Evolutionary conservation across 2,329 filamentous ascomycete species (phyloP), one percentile per base, ranked within the genome.

Genomic region (Sclerotinia spermophila): DNA sequence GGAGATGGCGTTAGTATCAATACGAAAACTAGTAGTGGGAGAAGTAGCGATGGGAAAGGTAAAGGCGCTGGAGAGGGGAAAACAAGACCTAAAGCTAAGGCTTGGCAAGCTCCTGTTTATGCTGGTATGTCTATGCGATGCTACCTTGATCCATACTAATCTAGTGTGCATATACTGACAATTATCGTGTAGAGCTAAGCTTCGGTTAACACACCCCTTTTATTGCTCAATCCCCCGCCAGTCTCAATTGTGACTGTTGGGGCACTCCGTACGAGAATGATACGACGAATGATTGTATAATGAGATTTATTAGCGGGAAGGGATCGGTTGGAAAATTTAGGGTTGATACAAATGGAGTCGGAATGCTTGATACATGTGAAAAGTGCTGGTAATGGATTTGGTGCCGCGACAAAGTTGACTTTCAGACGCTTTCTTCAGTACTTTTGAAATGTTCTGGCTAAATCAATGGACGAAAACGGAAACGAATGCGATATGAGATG

Each of bases 91-190:
- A 81, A 82, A 76, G 79, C 78, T 62, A 81, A 81, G 73, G 78
- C 78, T 40, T 83, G 82, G 81, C 80, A 83, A 72, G 76, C 80
- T 56, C 79, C 80, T 51, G 78, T 81, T 42, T 82, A 82, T 77
- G 78, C 81, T 75, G 81, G 79, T 79, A 61, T 35, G 76, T 73
- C n/a, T 45, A n/a, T 15, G 30, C n/a, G 48, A 38, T 45, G 1
- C n/a, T 2, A 10, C 13, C 19, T 42, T 62, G 17, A 13, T 48
- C 30, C 13, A 45, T 35, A 33, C n/a, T 27, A 53, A 53, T 53
- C 60, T 62, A 48, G 60, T 35, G 30, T 35, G 27, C 24, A 30
- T 42, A 24, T 64, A 40, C 67, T 69, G 64, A 69, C 56, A 15
- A 40, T 15, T 40, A n/a, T 5, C 27, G n/a, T 24, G 33, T 13